A percentile compares a stretch with the other conserved stretches of the same genome.
Evolutionary conservation across 169 alveolate genomes (phyloP).

Genomic region (Neospora caninum): DNA sequence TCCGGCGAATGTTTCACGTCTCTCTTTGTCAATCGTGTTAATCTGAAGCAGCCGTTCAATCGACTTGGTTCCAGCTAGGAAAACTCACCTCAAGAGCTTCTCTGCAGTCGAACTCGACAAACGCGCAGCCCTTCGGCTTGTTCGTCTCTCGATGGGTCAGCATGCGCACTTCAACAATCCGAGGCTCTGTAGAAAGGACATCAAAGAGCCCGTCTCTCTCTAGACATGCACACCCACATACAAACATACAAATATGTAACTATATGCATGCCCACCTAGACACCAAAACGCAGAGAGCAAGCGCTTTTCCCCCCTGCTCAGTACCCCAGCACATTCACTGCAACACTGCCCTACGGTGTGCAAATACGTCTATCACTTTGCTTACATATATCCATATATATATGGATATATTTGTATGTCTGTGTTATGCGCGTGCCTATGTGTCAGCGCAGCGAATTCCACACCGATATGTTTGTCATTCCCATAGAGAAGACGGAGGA

Average conservation of each 20-base stretch:
- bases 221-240: not conserved
- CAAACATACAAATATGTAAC: not conserved
- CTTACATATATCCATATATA: not conserved
- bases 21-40: no score
- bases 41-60: no score
- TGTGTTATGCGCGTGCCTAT: not conserved
- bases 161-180: constrained; percentile 46
- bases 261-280: not conserved
- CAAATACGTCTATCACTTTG: no score
- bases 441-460: no score
- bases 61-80: no score
- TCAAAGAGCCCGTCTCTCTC: not conserved
- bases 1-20: no score
- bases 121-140: constrained; percentile 60
- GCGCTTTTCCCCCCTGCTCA: no score
- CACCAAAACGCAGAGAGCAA: not conserved
- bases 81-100: constrained; percentile 54
- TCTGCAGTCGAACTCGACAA: constrained; percentile 55
- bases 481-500: no score
- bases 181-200: not conserved
- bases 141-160: constrained; percentile 43
- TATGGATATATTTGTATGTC: not conserved
- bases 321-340: no score
- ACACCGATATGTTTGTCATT: no score
- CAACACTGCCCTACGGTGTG: no score